A percentile compares a stretch with the other conserved stretches of the same genome.
These are phyloP conservation scores for Leccinum colubrinum DNA, from an alignment of 1,284 basidiomycete genomes.

Conservation along the genomic window DNA sequence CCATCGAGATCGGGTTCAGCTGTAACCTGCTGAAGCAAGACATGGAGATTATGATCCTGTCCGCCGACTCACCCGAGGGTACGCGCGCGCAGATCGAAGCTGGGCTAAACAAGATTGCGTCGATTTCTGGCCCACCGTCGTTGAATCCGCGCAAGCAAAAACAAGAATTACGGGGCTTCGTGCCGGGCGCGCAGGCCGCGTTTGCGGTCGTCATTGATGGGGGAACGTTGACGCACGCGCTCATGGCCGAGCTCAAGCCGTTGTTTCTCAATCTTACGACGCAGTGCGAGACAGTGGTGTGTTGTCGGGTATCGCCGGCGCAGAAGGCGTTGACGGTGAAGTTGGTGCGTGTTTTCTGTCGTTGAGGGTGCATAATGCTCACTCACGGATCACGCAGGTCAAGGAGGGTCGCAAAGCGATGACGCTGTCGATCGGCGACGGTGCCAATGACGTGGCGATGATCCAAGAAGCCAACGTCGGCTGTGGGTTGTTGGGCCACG, in stretches of 20 bases:
- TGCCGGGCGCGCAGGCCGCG: conserved; percentile 63
- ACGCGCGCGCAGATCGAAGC: conserved; percentile 89
- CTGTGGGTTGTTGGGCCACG: conserved; percentile 90
- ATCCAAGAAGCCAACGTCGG: conserved; percentile 99
- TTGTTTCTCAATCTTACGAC: conserved; percentile 92
- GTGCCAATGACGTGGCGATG: conserved; percentile 95
- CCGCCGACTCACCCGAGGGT: conserved; percentile 75
- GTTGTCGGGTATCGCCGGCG: conserved; percentile 94
- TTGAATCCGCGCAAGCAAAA: conserved; percentile 43
- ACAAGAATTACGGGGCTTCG: conserved; percentile 51
- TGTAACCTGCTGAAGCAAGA: conserved; percentile 90
- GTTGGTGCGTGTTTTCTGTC: conserved; percentile 55
- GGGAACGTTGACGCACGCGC: conserved; percentile 84
- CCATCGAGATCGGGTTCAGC: conserved; percentile 93
- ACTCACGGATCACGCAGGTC: conserved; percentile 49
- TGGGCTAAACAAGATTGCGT: conserved; percentile 92
- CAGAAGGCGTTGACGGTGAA: conserved; percentile 97
- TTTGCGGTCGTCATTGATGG: conserved; percentile 98
- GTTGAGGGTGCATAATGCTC: neutral
- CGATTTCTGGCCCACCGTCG: conserved; percentile 65
- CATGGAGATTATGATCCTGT: conserved; percentile 97
- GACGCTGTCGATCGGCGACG: conserved; percentile 96
- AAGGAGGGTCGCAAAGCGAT: conserved; percentile 95
- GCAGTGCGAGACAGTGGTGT: conserved; percentile 96
- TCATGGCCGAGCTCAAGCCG: conserved; percentile 75